These are phyloP conservation scores for Pythium folliculosum DNA, from an alignment of 352 stramenopile species.

Conservation along the genomic window DNA sequence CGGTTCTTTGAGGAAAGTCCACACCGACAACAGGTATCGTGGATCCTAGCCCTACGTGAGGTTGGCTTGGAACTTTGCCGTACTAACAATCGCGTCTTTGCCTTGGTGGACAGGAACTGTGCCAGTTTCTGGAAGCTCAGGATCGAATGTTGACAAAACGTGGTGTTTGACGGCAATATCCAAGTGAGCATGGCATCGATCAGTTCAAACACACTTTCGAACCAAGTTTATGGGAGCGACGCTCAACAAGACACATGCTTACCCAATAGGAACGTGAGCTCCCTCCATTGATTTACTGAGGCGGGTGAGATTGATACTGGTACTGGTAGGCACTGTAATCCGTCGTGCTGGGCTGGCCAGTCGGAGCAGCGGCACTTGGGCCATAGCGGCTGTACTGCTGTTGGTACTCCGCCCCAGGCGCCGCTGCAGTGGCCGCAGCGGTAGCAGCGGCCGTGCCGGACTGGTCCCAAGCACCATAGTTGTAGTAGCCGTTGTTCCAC, in stretches of 20 bases:
- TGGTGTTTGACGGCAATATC: constrained; percentile 33
- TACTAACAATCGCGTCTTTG: not conserved
- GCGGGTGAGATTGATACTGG: constrained; percentile 27
- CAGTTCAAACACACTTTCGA: not conserved
- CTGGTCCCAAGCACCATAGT: constrained; percentile 29
- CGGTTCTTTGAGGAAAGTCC: constrained; percentile 48
- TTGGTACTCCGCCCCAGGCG: constrained; percentile 25
- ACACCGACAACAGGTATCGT: constrained; percentile 46
- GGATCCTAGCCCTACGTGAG: no score
- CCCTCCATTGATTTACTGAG: constrained; percentile 12
- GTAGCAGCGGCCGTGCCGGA: not conserved
- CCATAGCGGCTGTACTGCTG: constrained; percentile 30
- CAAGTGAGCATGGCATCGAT: not conserved
- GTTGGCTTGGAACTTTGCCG: no score
- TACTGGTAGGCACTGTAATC: constrained; percentile 31
- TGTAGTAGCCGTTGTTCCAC: constrained; percentile 30
- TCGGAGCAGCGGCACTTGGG: not conserved
- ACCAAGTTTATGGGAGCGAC: not conserved
- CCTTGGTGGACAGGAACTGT: constrained; percentile 43
- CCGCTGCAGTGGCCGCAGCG: not conserved
- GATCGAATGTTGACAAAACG: constrained; percentile 48
- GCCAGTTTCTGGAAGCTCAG: constrained; percentile 50
- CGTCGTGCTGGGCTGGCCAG: constrained; percentile 5
- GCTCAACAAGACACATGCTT: not conserved
- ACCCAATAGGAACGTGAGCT: not conserved